Conservation (phyloP, 805 yeast genomes). For the Candida boleticola region DNA sequence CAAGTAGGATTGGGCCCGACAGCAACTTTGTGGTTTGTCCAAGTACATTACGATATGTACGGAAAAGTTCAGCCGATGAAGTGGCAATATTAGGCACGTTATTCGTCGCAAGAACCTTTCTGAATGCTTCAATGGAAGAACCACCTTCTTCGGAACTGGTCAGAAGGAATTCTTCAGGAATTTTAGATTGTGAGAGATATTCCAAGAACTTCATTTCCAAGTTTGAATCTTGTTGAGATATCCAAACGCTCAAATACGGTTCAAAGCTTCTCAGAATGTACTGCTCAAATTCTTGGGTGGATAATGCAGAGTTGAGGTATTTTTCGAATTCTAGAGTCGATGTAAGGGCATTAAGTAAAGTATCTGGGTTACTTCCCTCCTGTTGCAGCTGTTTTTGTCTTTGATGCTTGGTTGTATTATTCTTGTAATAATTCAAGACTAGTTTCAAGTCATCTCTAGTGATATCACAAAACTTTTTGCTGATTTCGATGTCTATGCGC, state of each 20-base stretch:
- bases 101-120: constrained; percentile 41
- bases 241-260: constrained; percentile 84
- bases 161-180: constrained; percentile 40
- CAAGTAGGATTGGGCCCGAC: constrained; percentile 46
- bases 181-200: constrained; percentile 56
- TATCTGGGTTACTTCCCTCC: constrained; percentile 40
- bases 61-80: constrained; percentile 84
- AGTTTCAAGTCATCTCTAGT: constrained; percentile 67
- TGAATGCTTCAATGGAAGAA: constrained; percentile 21
- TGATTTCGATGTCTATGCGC: constrained; percentile 63
- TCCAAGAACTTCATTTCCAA: constrained; percentile 62
- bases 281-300: constrained; percentile 42
- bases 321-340: constrained; percentile 84
- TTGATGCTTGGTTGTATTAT: constrained; percentile 12
- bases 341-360: constrained; percentile 65
- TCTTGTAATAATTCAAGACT: constrained; percentile 42
- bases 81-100: constrained; percentile 65
- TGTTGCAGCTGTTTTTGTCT: neutral
- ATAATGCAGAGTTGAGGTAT: constrained; percentile 62
- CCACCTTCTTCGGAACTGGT: neutral
- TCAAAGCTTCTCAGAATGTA: constrained; percentile 68
- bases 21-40: constrained; percentile 53
- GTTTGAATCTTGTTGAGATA: constrained; percentile 72
- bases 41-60: constrained; percentile 68
- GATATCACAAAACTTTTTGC: constrained; percentile 60